Evolutionary conservation across 2,329 filamentous ascomycete genomes (phyloP), one percentile per base, ranked within the genome.

Genomic region (Penicillium sp.): DNA sequence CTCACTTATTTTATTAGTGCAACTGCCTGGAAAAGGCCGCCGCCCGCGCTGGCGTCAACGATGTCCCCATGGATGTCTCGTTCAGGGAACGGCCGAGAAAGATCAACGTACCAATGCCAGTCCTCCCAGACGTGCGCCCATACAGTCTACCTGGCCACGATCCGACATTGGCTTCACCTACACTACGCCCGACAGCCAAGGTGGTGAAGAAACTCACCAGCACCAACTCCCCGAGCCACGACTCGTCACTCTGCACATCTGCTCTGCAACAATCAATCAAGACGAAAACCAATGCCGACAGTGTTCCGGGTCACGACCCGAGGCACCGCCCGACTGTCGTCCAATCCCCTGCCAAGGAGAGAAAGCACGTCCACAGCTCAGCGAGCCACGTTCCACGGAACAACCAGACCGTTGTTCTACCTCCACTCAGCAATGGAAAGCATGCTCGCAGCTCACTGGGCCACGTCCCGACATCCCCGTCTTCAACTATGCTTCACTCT

Each of bases 1-100:
- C 28, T 18, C 7, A 31, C 34, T 10, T n/a, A n/a, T 11, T 18
- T 9, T 1, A 11, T 27, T 11, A 13, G 68, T 71, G 68, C 46
- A 70, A 70, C 36, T 71, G 68, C 57, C 56, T 70, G 31, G 68
- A 70, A 42, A 67, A 67, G 52, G 55, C 58, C 23, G 59, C 58
- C 13, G 51, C 57, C 35, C 57, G 50, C 27, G 43, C 55, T 20
- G 49, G 40, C 18, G 44, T 54, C 23, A 52, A 38, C 35, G 49
- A 54, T 4, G 42, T 59, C 31, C 57, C 59, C 27, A 40, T 41
- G 35, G 46, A 47, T 2, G 40, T 41, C 23, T 26, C 44, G 6
- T 35, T 49, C 28, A 52, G 45, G 36, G 42, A 54, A 29, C 27
- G 42, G 23, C 36, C 52, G 11, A 40, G 28, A 35, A 47, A 22